Conservation (phyloP, 208 protist species). For the Tritrichomonas foetus region DNA sequence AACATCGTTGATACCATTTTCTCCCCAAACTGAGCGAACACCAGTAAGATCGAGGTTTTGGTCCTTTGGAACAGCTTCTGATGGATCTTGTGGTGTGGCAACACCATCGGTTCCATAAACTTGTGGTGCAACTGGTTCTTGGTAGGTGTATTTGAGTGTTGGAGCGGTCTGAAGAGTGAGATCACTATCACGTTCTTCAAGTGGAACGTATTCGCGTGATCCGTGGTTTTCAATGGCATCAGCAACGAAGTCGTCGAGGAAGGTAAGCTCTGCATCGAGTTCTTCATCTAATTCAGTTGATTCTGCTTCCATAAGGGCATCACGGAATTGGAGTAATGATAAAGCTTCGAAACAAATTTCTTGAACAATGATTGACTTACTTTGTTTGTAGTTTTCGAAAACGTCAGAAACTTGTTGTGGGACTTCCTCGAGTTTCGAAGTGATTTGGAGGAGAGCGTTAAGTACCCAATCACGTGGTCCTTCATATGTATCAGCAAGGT, state of each 20-base stretch:
- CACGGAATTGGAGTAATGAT: not conserved
- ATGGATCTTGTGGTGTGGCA: not conserved
- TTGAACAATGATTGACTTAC: not conserved
- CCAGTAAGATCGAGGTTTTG: not conserved
- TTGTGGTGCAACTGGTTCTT: not conserved
- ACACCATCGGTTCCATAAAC: not conserved
- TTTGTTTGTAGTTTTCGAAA: constrained; percentile 35
- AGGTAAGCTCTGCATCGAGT: not conserved
- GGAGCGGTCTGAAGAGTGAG: not conserved
- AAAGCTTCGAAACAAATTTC: constrained; percentile 20
- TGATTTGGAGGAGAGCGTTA: not conserved
- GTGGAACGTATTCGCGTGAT: not conserved
- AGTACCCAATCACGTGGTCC: constrained; percentile 9
- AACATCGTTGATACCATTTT: not conserved
- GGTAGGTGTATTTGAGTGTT: constrained; percentile 18
- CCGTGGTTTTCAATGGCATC: not conserved
- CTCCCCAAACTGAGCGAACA: not conserved
- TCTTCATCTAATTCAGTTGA: not conserved
- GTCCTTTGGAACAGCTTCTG: not conserved
- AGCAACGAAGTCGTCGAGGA: not conserved
- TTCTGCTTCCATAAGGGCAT: not conserved
- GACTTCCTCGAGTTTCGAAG: not conserved
- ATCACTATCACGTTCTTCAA: constrained; percentile 26
- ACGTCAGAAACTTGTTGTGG: constrained; percentile 35
- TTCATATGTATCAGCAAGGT: constrained; percentile 4